Percentiles rank a stretch among this genome's conserved stretches.
Conservation (phyloP, 805 yeast genomes). For the Spathaspora girioi region DNA sequence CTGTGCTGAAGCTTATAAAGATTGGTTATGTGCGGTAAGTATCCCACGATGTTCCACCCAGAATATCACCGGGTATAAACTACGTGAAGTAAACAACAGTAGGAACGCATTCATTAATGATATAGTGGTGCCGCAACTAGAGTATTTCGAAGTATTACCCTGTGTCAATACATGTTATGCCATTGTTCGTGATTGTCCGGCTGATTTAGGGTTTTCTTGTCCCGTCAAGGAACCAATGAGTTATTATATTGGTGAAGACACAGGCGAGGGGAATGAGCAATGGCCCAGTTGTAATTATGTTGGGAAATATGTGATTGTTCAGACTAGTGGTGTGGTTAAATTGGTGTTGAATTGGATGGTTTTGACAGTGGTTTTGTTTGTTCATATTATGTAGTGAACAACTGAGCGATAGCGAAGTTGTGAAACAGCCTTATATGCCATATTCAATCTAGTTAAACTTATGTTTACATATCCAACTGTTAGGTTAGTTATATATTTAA, state of each 20-base stretch:
- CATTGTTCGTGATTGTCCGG: conserved; percentile 80
- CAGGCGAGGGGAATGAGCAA: conserved; percentile 12
- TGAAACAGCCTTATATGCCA: no score
- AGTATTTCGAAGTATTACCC: conserved; percentile 80
- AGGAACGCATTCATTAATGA: conserved; percentile 59
- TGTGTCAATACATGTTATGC: conserved; percentile 78
- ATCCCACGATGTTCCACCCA: conserved; percentile 80
- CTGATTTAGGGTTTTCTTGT: conserved; percentile 70
- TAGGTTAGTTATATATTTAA: no score
- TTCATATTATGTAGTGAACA: conserved; percentile 3
- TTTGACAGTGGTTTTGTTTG: conserved; percentile 3
- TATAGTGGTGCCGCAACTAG: conserved; percentile 47
- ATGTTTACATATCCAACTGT: no score
- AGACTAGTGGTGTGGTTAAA: background rate
- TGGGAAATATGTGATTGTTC: conserved; percentile 15
- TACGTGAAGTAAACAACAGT: conserved; percentile 47
- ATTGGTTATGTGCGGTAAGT: conserved; percentile 87
- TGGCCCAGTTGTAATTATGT: conserved; percentile 37
- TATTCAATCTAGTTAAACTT: no score
- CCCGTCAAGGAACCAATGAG: conserved; percentile 48
- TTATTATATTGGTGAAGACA: conserved; percentile 37
- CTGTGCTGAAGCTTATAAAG: conserved; percentile 66
- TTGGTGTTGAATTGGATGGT: background rate
- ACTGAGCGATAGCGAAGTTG: no score
- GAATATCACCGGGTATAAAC: conserved; percentile 39